These are phyloP conservation scores for Artemisia annua DNA, from an alignment of 129 eudicot genomes.

Conservation along the genomic window DNA sequence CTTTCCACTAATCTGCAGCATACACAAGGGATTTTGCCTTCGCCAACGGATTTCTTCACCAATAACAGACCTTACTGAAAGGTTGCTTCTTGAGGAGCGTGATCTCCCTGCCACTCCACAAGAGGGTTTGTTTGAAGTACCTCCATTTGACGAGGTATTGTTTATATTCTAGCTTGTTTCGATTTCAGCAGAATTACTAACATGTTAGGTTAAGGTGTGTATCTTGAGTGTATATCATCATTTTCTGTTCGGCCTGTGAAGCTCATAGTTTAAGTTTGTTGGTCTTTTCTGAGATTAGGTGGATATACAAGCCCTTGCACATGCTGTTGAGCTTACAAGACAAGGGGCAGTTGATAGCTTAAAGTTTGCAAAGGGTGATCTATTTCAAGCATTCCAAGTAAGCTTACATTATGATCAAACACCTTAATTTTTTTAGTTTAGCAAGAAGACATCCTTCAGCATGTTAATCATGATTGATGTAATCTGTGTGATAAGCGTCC, in stretches of 20 bases:
- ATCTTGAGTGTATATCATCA: conserved; percentile 1
- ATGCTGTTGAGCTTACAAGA: conserved; percentile 99
- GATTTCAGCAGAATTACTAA: conserved; percentile 11
- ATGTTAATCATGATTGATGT: conserved; percentile 7
- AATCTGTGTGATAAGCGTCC: not conserved
- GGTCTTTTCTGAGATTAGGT: conserved; percentile 49
- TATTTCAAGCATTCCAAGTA: conserved; percentile 89
- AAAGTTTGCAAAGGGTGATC: conserved; percentile 93
- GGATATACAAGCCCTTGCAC: conserved; percentile 99
- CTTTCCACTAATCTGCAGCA: conserved; percentile 48
- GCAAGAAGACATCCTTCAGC: conserved; percentile 12
- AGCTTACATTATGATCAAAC: not conserved
- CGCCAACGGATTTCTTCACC: conserved; percentile 91
- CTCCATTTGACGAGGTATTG: conserved; percentile 94
- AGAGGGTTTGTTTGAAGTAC: conserved; percentile 81
- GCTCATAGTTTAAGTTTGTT: conserved; percentile 1
- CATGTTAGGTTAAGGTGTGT: conserved; percentile 6
- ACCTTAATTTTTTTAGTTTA: not conserved
- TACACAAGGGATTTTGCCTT: conserved; percentile 91
- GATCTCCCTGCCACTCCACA: conserved; percentile 82
- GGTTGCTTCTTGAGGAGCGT: conserved; percentile 93
- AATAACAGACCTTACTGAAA: conserved; percentile 84
- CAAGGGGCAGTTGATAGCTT: conserved; percentile 96
- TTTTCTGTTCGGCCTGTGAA: not conserved
- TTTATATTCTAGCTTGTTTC: not conserved